These are phyloP conservation scores for Leccinum fallax DNA, from an alignment of 1,284 basidiomycete species.

Conservation along the genomic window DNA sequence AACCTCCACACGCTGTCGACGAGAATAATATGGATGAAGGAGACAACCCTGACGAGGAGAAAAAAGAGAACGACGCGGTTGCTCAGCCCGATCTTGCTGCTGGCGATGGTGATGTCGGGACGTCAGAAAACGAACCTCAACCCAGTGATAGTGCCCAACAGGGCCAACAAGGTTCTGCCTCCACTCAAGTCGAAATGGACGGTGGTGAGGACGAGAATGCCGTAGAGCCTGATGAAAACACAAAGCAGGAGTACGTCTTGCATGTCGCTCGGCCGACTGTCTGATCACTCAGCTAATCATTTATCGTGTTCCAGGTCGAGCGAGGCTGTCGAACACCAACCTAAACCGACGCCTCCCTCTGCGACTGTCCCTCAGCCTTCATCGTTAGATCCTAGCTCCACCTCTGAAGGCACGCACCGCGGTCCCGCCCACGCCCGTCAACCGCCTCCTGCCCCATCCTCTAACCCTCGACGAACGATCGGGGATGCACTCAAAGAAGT, in stretches of 20 bases:
- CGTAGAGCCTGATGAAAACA: conserved; percentile 18
- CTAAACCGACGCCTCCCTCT: conserved; percentile 5
- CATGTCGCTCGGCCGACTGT: neutral
- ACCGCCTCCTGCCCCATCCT: conserved; percentile 37
- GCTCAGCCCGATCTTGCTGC: conserved; percentile 46
- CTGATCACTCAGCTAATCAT: neutral
- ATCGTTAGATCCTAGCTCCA: conserved; percentile 38
- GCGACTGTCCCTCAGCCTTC: conserved; percentile 19
- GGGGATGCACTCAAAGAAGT: conserved; percentile 90
- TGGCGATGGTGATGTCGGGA: conserved; percentile 35
- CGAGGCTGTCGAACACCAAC: conserved; percentile 12
- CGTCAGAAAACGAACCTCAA: conserved; percentile 21
- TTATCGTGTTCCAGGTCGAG: conserved; percentile 6
- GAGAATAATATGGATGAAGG: conserved; percentile 18
- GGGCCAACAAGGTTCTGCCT: conserved; percentile 22
- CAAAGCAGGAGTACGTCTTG: conserved; percentile 36
- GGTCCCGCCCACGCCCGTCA: conserved; percentile 46
- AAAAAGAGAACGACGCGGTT: conserved; percentile 33
- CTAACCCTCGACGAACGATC: conserved; percentile 77
- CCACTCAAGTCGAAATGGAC: conserved; percentile 18
- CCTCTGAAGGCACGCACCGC: conserved; percentile 45
- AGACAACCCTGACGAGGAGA: conserved; percentile 32
- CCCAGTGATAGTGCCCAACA: conserved; percentile 22
- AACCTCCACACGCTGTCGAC: conserved; percentile 23
- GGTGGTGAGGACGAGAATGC: conserved; percentile 30